Percentiles rank a stretch among this genome's conserved stretches.
Conservation (phyloP, 1,139 yeast genomes). For the Magnusiomyces paraingens region DNA sequence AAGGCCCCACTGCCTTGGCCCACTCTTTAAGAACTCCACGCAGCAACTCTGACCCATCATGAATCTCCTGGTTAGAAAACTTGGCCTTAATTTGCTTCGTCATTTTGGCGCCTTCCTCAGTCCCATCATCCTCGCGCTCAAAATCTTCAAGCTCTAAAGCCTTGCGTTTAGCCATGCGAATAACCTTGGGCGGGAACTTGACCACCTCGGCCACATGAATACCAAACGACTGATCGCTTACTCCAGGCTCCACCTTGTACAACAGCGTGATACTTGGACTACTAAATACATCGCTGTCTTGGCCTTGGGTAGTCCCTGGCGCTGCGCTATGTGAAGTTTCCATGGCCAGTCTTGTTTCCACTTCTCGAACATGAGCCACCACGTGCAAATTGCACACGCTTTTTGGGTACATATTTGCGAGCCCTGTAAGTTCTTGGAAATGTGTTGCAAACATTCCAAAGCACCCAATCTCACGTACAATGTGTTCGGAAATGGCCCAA, state of each 20-base stretch:
- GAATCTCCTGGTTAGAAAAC: constrained; percentile 49
- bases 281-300: neutral
- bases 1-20: constrained; percentile 41
- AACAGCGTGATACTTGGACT: constrained; percentile 64
- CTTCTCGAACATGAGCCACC: constrained; percentile 75
- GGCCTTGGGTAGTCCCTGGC: constrained; percentile 12
- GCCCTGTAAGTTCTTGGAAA: constrained; percentile 86
- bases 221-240: constrained; percentile 92
- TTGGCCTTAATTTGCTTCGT: constrained; percentile 33
- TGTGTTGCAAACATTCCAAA: constrained; percentile 93
- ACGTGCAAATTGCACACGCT: constrained; percentile 80
- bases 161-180: constrained; percentile 91
- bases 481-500: constrained; percentile 88
- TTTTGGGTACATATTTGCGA: constrained; percentile 51
- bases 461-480: constrained; percentile 62
- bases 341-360: constrained; percentile 23
- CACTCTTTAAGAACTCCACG: constrained; percentile 54
- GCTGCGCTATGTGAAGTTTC: constrained; percentile 19
- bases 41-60: constrained; percentile 50
- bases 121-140: constrained; percentile 38
- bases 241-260: constrained; percentile 87
- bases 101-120: neutral
- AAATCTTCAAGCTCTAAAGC: constrained; percentile 80
- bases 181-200: constrained; percentile 80
- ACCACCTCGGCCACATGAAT: constrained; percentile 96